Evolutionary conservation across 2,329 filamentous ascomycete species (phyloP), one percentile per base, ranked within the genome.

Genomic region (Colletotrichum eleusines): DNA sequence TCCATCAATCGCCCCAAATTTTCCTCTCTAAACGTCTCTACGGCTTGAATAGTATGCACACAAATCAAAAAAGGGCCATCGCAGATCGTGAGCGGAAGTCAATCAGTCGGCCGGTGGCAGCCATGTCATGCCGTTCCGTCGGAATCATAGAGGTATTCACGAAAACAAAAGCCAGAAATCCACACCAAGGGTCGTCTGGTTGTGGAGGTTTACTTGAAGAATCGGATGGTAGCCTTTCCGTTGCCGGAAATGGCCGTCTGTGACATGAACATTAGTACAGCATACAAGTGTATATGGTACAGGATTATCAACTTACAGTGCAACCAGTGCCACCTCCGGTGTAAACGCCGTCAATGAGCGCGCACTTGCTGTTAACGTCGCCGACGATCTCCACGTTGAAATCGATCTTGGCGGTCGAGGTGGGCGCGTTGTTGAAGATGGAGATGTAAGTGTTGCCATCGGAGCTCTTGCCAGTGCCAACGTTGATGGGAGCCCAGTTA

Each of bases 401-500:
- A 80, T 94, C 87, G 48, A 97, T 90, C 72, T 84, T 81, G 46
- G 89, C 90, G 23, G 81, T 79, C 76, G 89, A 94, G 66, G 93
- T 97, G 6, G 94, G 94, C 72, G 83, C 78, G 85, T 98, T 98
- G 79, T 91, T 90, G 87, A 95, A 94, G 80, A 98, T 89, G 60
- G 93, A 94, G 71, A 97, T 84, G 85, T 89, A 98, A 51, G 92
- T 96, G 73, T 82, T 83, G 78, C 92, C 90, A 76, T 86, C 76
- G 18, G 77, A 80, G 79, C 86, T 88, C 81, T 89, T 88, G 73
- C 95, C 94, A 72, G 94, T 91, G 80, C 95, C 95, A 63, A 97
- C 84, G 84, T 95, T 95, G 76, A 94, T 84, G 38, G 96, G 95
- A 58, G 96, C 91, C 87, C 88, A 97, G 89, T 99, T 98, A 74